Base-by-base conservation (phyloP, 2,329 filamentous ascomycete species). In the Plectosphaerella plurivora region DNA sequence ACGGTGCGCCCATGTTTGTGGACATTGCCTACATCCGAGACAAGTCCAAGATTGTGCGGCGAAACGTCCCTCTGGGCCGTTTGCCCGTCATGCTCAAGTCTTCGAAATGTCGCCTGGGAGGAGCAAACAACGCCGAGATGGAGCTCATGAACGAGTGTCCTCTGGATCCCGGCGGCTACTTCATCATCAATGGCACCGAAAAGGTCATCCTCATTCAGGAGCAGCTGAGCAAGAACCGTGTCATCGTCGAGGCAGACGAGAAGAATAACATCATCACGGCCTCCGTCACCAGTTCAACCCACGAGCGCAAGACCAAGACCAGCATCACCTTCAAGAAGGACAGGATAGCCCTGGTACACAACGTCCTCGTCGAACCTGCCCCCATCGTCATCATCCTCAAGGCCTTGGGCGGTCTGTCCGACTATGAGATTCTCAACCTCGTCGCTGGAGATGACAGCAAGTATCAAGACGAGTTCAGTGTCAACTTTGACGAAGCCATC, bases 191-290 rank as follows among this genome's bases (percentile, higher is more conserved):
- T 62, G 94, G 94, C 46, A 97, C 95, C 18, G 94, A 99, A 69
- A 99, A 99, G 75, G 94, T 99, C 61, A 99, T 99, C 65, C 76
- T 99, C 44, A 95, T 99, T 14, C 94, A 99, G 70, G 95, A 99
- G 67, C 94, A 99, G 73, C 76, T 99, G 66, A 99, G 94, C 80
- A 99, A 99, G 81, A 99, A 99, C 71, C 86, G 94, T 75, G 89
- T 99, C 63, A 97, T 99, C 67, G 93, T 99, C 15, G 95, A 99
- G 71, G 87, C 90, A 51, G 89, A 93, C 62, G 81, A 87, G 50
- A 96, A 96, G 73, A 97, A 97, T 71, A 89, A 89, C 55, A 86
- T 96, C 58, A 93, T 97, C 52, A 90, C 93, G 60, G 94, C 95
- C 37, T 97, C 94, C 2, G 94, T 97, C 28, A 99, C 92, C 8